phyloP scores from a whole-genome alignment of 139 green algal species.

The Volvox reticuliferus region DNA sequence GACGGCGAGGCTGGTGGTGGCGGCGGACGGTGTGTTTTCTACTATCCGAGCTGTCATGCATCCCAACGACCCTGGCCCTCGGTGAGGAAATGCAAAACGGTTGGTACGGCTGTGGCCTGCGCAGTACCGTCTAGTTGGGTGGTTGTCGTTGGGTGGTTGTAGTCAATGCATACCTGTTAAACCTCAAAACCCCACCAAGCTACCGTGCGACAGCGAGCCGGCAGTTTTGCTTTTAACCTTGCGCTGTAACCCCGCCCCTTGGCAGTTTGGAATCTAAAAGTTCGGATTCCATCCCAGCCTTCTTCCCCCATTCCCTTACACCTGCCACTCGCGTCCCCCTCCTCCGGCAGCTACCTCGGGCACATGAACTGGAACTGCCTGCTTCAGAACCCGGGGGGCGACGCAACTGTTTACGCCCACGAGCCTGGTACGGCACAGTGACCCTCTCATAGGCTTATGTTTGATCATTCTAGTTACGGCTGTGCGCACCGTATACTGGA shows the following conservation, averaged over 20 bases:
- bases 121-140: no score
- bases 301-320: not conserved
- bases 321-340: not conserved
- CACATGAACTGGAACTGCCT: slow-evolving; percentile 73
- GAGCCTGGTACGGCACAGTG: slow-evolving; percentile 12
- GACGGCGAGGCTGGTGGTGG: slow-evolving; percentile 56
- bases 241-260: no score
- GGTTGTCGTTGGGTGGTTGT: no score
- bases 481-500: no score
- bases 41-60: slow-evolving; percentile 53
- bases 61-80: slow-evolving; percentile 48
- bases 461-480: no score
- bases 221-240: no score
- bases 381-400: slow-evolving; percentile 45
- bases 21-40: slow-evolving; percentile 60
- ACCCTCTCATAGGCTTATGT: no score
- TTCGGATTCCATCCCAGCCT: no score
- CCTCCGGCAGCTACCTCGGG: slow-evolving; percentile 50
- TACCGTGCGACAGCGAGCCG: no score
- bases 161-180: no score
- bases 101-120: not conserved
- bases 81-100: not conserved
- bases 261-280: no score
- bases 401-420: slow-evolving; percentile 22
- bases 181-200: no score